Evolutionary conservation across 805 yeast genomes (phyloP), one percentile per base, ranked within the genome.

Genomic region (Candida orba): DNA sequence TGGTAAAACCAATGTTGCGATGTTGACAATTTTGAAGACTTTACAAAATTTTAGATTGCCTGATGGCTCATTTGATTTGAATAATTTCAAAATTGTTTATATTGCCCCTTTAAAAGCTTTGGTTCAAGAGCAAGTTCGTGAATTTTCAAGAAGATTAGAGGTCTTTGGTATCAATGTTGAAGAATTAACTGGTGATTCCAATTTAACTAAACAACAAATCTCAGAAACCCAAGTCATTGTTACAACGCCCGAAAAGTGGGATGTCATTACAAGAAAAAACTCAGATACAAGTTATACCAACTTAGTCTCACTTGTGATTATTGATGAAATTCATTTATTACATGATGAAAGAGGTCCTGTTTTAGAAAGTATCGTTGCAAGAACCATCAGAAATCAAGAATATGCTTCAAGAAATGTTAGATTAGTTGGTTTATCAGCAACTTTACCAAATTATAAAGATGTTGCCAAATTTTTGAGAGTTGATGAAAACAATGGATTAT

Each of bases 221-320:
- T 63, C 73, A 2, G 80, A 80, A 36, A 84, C 96, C 0, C 96
- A 91, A 53, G 64, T 91, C 6, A 66, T 91, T 39, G 95, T 91
- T 1, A 86, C 96, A 0, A 91, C 99, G 0, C 98, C 98, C 0
- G 99, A 93, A 58, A 91, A 90, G 58, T 91, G 98, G 98, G 98
- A 93, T 65, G 86, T 93, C 18, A 81, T 90, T 14, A 90, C 96
- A 1, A 74, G 99, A 65, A 91, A 91, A 56, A 72, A 73, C 36
- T 70, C 78, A 18, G 91, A 85, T 47, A 68, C 77, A 2, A 75
- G 83, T 22, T 82, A 80, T 52, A 75, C 81, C 1, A 71, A 75
- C 31, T 65, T 79, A 1, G 93, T 88, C 1, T 72, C 76, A 34
- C 69, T 91, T 20, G 63, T 91, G 9, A 83, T 91, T 24, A 78